phyloP scores from a whole-genome alignment of 2,329 filamentous ascomycete species.

The Curvularia verruculosa region DNA sequence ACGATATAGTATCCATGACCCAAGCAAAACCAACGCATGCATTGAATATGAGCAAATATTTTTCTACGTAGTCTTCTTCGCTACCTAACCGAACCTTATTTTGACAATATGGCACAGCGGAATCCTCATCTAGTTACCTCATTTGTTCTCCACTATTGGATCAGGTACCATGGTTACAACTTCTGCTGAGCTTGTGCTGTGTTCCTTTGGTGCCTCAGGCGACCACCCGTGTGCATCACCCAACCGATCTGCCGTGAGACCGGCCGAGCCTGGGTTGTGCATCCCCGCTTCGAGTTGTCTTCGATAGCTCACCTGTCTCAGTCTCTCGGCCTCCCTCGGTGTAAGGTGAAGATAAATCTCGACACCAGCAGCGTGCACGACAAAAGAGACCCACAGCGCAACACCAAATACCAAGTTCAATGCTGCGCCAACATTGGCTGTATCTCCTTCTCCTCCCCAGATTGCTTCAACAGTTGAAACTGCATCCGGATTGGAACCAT shows the following conservation, averaged over 20 bases:
- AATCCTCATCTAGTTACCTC: not conserved
- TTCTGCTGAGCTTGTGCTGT: slow-evolving; percentile 4
- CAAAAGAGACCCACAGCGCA: slow-evolving; percentile 60
- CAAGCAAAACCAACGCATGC: not conserved
- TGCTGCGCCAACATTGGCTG: slow-evolving; percentile 50
- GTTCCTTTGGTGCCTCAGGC: slow-evolving; percentile 10
- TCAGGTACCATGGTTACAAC: not conserved
- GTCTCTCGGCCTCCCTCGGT: slow-evolving; percentile 59
- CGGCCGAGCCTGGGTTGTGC: slow-evolving; percentile 50
- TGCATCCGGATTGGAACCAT: slow-evolving; percentile 36
- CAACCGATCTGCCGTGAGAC: slow-evolving; percentile 34
- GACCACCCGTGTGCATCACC: slow-evolving; percentile 39
- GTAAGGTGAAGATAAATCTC: slow-evolving; percentile 55
- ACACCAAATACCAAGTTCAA: slow-evolving; percentile 60
- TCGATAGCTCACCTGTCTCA: slow-evolving; percentile 63
- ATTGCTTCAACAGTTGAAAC: slow-evolving; percentile 36
- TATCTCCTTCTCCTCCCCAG: slow-evolving; percentile 22
- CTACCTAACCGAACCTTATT: not conserved
- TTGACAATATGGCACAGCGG: not conserved
- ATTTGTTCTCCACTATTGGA: not conserved
- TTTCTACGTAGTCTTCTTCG: not conserved
- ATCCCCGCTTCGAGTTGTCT: slow-evolving; percentile 62
- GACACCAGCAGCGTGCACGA: slow-evolving; percentile 54
- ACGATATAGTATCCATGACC: no score
- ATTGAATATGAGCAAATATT: not conserved